Base-by-base conservation (phyloP, 73 alveolate species). In the Diophrys appendiculata region DNA sequence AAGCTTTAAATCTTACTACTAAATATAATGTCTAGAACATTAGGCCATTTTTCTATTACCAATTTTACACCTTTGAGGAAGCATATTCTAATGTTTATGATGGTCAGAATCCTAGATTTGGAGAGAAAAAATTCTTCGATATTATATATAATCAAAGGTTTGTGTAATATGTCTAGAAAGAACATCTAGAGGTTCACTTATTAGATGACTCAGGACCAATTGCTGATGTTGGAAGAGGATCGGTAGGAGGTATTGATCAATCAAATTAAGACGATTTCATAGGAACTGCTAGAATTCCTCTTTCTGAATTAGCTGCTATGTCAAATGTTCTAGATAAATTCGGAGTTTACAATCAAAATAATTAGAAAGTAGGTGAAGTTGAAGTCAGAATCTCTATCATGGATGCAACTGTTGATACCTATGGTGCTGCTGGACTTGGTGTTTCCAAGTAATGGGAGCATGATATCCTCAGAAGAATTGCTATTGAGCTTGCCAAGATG, bases 191-290 rank as follows among this genome's bases (percentile, higher is more conserved):
- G 83, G 80, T 95, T 43, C 83, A 76, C 65, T 54, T 95, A 29
- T 92, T 95, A 72, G 99, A 95, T 88, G 95, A 95, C 77, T 82
- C 84, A 67, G 95, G 94, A 23, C 98, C 98, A 0, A 83, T 93
- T 2, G 91, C 84, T 68, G 96, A 93, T 52, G 90, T 82, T 28
- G 96, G 86, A n/a, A 81, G 87, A 76, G 93, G 91, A 31, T 86
- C 84, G 77, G 65, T 77, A 75, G 94, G 84, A 13, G 81, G 67
- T 54, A 32, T 77, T 18, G 90, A 83, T 33, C 87, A 73, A 31
- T 90, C 86, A 53, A 64, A 79, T 34, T 29, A 68, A 11, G 90
- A 90, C 65, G 99, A 93, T 70, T 81, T 92, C 76, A 93, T 95
- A 70, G 99, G 99, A 52, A 84, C 94, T 24, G 91, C 91, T 22